Evolutionary conservation across 2,329 filamentous ascomycete genomes (phyloP).

Genomic region (Moelleriella libera): DNA sequence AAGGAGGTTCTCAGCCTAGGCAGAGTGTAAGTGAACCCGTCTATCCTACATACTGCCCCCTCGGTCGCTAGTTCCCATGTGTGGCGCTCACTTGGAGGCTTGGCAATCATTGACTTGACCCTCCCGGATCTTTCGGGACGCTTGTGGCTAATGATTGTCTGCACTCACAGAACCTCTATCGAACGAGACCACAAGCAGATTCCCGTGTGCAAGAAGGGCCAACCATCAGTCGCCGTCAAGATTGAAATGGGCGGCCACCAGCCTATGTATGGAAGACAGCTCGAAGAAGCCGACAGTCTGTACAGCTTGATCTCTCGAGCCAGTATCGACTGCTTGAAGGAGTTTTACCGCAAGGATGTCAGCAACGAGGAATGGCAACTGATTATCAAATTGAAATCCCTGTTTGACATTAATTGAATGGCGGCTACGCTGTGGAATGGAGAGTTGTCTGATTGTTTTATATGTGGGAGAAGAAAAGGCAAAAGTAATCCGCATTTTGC

Average conservation of each 20-base stretch:
- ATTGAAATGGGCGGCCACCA: constrained; percentile 89
- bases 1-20: constrained; percentile 80
- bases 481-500: no score
- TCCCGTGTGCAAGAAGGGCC: constrained; percentile 81
- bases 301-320: constrained; percentile 79
- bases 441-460: no score
- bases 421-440: no score
- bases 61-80: no score
- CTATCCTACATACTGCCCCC: not conserved
- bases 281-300: constrained; percentile 79
- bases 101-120: no score
- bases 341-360: constrained; percentile 83
- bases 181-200: constrained; percentile 97
- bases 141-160: not conserved
- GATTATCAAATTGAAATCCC: constrained; percentile 86
- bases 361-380: constrained; percentile 87
- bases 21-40: constrained; percentile 59
- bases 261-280: constrained; percentile 84
- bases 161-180: constrained; percentile 62
- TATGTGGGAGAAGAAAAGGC: no score
- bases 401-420: constrained; percentile 71
- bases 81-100: no score
- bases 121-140: no score
- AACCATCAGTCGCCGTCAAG: constrained; percentile 95
- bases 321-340: constrained; percentile 90